Percentiles rank a stretch among this genome's conserved stretches.
phyloP scores from a whole-genome alignment of 306 rosid genomes.

The Lathyrus tuberosus region DNA sequence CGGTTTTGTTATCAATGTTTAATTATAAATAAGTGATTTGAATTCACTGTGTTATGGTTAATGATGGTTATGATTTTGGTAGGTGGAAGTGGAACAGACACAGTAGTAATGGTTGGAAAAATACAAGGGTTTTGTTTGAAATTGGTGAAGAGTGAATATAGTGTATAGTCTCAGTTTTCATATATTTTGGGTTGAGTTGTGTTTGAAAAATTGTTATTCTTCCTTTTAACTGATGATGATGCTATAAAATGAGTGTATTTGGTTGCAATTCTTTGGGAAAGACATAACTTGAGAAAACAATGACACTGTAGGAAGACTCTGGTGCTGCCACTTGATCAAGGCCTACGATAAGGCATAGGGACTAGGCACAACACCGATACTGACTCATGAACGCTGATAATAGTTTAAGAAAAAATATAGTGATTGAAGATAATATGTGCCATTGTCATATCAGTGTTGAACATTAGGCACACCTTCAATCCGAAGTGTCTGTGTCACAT shows the following conservation, averaged over 20 bases:
- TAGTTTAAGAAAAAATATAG: not conserved
- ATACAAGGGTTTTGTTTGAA: not conserved
- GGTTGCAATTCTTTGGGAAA: not conserved
- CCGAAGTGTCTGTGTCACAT: not conserved
- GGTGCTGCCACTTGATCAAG: slow-evolving; percentile 2
- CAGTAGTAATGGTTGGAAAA: not conserved
- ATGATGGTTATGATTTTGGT: not conserved
- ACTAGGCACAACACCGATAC: not conserved
- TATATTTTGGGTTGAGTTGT: slow-evolving; percentile 5
- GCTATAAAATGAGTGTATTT: not conserved
- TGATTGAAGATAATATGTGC: not conserved
- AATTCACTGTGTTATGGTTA: slow-evolving; percentile 2
- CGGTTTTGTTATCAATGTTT: not conserved
- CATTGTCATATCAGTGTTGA: not conserved
- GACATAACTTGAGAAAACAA: not conserved
- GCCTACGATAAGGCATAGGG: not conserved
- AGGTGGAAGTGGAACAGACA: not conserved
- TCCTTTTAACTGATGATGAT: slow-evolving; percentile 6
- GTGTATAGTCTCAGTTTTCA: not conserved
- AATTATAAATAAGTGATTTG: not conserved
- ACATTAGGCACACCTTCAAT: not conserved
- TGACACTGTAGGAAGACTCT: slow-evolving; percentile 15
- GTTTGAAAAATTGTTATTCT: not conserved
- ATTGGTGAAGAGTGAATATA: not conserved
- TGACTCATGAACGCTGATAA: not conserved